phyloP scores from a whole-genome alignment of 345 rosid species.

The Luvunga scandens region DNA sequence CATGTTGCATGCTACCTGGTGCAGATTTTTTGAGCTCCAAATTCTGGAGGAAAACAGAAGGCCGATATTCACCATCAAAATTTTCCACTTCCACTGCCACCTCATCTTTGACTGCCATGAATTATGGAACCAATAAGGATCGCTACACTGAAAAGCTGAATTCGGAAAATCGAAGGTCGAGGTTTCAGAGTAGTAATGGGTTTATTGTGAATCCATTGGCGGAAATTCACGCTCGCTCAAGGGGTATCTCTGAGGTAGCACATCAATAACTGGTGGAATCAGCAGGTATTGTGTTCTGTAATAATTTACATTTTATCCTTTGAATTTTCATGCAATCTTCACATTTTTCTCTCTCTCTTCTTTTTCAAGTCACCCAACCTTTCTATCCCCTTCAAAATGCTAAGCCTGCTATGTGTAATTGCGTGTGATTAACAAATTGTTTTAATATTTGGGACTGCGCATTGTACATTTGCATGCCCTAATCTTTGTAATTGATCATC shows the following conservation, averaged over 20 bases:
- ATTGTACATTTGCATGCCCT: neutral
- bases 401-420: neutral
- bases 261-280: conserved; percentile 22
- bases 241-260: conserved; percentile 27
- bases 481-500: neutral
- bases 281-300: conserved; percentile 16
- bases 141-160: conserved; percentile 31
- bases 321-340: neutral
- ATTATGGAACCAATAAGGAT: conserved; percentile 31
- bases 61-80: conserved; percentile 40
- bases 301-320: neutral
- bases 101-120: conserved; percentile 25
- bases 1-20: conserved; percentile 75
- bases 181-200: conserved; percentile 50
- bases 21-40: conserved; percentile 66
- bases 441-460: neutral
- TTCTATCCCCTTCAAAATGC: neutral
- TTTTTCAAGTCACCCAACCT: neutral
- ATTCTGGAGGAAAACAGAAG: conserved; percentile 71
- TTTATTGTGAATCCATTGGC: conserved; percentile 89
- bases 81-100: conserved; percentile 33
- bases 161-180: conserved; percentile 47
- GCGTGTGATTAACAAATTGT: neutral
- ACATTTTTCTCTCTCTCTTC: neutral
- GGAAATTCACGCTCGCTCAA: conserved; percentile 45